phyloP scores from a whole-genome alignment of 441 rosid genomes.

The Populus hybrid region DNA sequence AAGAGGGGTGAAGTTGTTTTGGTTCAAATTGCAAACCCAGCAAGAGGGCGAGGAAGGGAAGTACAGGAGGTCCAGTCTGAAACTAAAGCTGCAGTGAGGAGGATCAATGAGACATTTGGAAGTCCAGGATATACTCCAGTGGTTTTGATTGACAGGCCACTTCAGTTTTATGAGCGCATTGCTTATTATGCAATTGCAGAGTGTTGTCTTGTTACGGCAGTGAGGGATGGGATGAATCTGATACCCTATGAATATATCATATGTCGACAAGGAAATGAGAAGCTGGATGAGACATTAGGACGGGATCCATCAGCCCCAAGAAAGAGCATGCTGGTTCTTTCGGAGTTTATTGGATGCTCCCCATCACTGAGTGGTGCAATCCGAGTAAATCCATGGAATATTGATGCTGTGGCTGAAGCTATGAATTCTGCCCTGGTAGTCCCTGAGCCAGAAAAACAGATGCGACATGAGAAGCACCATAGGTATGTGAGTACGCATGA shows the following conservation, averaged over 20 bases:
- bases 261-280: slow-evolving; percentile 74
- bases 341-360: slow-evolving; percentile 90
- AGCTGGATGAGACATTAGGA: slow-evolving; percentile 57
- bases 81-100: slow-evolving; percentile 56
- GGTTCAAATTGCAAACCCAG: slow-evolving; percentile 92
- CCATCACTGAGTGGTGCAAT: slow-evolving; percentile 86
- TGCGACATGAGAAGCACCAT: slow-evolving; percentile 89
- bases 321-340: slow-evolving; percentile 87
- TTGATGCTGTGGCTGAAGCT: slow-evolving; percentile 81
- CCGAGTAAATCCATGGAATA: slow-evolving; percentile 90
- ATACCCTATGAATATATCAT: slow-evolving; percentile 84
- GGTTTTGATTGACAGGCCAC: slow-evolving; percentile 60
- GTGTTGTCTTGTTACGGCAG: slow-evolving; percentile 88
- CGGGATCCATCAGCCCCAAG: slow-evolving; percentile 38
- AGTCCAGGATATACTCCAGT: slow-evolving; percentile 67
- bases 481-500: slow-evolving; percentile 85
- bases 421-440: slow-evolving; percentile 63
- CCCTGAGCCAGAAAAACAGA: slow-evolving; percentile 66
- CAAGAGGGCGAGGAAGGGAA: slow-evolving; percentile 82
- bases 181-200: slow-evolving; percentile 86
- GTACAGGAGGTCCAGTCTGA: slow-evolving; percentile 72
- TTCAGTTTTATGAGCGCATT: slow-evolving; percentile 80
- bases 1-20: slow-evolving; percentile 68
- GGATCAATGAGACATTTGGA: slow-evolving; percentile 73
- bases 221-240: slow-evolving; percentile 91